Conservation (phyloP, 225 moss, liverwort and hornwort genomes). For the Pleurozium schreberi region DNA sequence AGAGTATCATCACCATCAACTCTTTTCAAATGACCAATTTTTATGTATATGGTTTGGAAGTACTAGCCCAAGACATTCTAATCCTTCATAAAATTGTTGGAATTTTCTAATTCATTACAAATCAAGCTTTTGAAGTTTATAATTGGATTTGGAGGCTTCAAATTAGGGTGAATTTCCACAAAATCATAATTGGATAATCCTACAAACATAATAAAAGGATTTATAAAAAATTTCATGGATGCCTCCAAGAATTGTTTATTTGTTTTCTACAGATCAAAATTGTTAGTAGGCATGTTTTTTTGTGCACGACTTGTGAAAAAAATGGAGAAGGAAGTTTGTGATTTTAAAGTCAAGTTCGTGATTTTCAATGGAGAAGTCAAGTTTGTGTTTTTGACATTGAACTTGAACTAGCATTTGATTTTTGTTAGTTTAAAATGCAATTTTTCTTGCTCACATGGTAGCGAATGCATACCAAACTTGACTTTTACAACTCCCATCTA, state of each 20-base stretch:
- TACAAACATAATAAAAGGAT: background rate
- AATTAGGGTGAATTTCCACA: background rate
- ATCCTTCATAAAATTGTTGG: background rate
- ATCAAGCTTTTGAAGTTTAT: background rate
- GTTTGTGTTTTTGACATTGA: no score
- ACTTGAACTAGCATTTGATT: no score
- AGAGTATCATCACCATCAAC: no score
- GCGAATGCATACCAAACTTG: no score
- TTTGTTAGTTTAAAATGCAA: no score
- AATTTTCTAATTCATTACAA: background rate
- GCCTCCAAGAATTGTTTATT: rapidly evolving
- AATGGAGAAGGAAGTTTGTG: no score
- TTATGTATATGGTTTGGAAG: background rate
- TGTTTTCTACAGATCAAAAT: background rate
- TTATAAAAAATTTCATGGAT: background rate
- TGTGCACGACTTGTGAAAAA: background rate
- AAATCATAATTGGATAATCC: background rate
- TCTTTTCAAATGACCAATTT: no score
- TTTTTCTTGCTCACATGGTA: no score
- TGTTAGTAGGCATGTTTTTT: background rate
- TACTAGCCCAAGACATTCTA: background rate
- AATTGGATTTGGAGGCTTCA: background rate
- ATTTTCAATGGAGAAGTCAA: no score
- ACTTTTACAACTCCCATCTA: no score
- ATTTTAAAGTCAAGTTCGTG: no score